phyloP scores from a whole-genome alignment of 345 rosid species.

The Sonneratia alba region DNA sequence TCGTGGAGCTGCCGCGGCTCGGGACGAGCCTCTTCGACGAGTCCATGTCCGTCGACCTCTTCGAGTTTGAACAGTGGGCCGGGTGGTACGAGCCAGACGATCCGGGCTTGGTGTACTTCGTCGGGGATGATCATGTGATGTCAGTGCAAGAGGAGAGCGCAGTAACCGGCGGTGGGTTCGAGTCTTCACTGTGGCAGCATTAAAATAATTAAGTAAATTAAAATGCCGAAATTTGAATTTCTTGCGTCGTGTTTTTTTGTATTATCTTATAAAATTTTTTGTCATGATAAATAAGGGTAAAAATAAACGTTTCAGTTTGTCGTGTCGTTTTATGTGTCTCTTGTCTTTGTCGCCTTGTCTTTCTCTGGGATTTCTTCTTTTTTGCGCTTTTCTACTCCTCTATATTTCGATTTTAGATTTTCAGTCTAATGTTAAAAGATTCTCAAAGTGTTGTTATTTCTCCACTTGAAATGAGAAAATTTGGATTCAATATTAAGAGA shows the following conservation, averaged over 20 bases:
- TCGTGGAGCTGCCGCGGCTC: conserved; percentile 70
- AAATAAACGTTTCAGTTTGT: too few relatives aligned
- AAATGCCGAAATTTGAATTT: background rate
- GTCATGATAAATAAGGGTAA: background rate
- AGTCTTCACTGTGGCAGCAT: conserved; percentile 31
- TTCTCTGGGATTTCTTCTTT: background rate
- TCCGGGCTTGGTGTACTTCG: background rate
- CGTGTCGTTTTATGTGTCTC: too few relatives aligned
- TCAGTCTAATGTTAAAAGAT: too few relatives aligned
- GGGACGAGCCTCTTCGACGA: conserved; percentile 51
- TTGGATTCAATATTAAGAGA: too few relatives aligned
- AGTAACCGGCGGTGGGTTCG: conserved; percentile 26
- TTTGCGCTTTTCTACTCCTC: too few relatives aligned
- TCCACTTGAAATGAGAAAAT: too few relatives aligned
- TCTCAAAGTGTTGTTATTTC: too few relatives aligned
- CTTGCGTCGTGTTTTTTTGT: background rate
- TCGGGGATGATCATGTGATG: conserved; percentile 4
- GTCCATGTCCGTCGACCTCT: conserved; percentile 47
- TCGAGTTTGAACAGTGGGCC: conserved; percentile 15
- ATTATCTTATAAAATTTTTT: background rate
- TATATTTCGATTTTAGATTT: too few relatives aligned
- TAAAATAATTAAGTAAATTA: conserved; percentile 11
- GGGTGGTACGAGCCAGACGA: too few relatives aligned
- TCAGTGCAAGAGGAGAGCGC: conserved; percentile 18
- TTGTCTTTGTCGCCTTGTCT: too few relatives aligned